Percentiles rank a stretch among this genome's conserved stretches.
Evolutionary conservation across 2,329 filamentous ascomycete species (phyloP).

Genomic region (Claviceps humidiphila): DNA sequence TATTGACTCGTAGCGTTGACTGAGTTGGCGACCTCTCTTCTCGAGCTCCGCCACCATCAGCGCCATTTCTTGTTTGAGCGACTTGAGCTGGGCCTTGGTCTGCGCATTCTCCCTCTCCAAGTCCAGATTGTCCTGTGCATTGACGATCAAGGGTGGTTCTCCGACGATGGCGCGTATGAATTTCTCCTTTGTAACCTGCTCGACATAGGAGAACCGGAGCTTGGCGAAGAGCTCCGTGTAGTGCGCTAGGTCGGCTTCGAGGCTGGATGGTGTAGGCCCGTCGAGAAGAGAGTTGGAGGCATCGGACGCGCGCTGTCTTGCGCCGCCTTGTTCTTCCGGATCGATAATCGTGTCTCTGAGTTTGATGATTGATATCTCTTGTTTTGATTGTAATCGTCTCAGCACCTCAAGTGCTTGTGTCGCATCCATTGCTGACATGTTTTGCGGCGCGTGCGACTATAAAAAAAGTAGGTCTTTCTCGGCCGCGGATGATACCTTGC

Average conservation of each 20-base stretch:
- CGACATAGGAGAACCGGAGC: slow-evolving; percentile 90
- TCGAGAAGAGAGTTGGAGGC: slow-evolving; percentile 52
- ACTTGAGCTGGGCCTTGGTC: slow-evolving; percentile 64
- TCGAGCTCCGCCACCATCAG: slow-evolving; percentile 63
- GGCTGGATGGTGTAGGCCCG: slow-evolving; percentile 57
- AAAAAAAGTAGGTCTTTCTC: neutral
- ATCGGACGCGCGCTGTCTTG: slow-evolving; percentile 52
- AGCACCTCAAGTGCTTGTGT: slow-evolving; percentile 34
- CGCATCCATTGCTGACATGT: slow-evolving; percentile 22
- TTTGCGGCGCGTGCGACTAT: neutral
- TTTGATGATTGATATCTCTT: slow-evolving; percentile 60
- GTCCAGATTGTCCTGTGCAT: slow-evolving; percentile 66
- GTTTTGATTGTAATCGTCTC: slow-evolving; percentile 38
- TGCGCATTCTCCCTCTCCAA: slow-evolving; percentile 56
- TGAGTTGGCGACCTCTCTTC: slow-evolving; percentile 44
- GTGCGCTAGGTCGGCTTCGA: slow-evolving; percentile 74
- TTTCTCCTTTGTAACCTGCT: slow-evolving; percentile 97
- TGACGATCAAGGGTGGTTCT: slow-evolving; percentile 76
- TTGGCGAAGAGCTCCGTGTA: slow-evolving; percentile 96
- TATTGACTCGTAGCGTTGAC: slow-evolving; percentile 37
- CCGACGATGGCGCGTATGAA: slow-evolving; percentile 88
- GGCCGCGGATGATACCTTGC: neutral
- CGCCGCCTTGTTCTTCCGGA: slow-evolving; percentile 23
- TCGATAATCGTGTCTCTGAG: slow-evolving; percentile 62
- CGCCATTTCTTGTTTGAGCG: slow-evolving; percentile 66